phyloP scores from a whole-genome alignment of 768 basidiomycete genomes.

The Russula ochroleuca region DNA sequence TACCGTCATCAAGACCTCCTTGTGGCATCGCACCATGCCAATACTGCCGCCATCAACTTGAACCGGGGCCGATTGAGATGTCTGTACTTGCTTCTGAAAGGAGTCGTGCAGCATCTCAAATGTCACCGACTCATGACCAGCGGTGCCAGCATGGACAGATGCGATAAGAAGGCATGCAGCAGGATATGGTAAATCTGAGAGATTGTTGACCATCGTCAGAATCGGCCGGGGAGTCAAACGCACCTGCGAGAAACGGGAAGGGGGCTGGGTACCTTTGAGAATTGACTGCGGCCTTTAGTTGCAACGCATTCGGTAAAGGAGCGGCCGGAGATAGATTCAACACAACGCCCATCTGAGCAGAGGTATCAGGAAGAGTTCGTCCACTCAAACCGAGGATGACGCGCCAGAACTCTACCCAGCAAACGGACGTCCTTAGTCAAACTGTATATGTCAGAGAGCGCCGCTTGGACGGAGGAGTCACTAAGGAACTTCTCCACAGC shows the following conservation, averaged over 20 bases:
- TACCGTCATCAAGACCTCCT: conserved; percentile 63
- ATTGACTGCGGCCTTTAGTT: conserved; percentile 42
- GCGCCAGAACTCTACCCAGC: conserved; percentile 58
- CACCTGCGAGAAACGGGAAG: conserved; percentile 54
- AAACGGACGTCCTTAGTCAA: conserved; percentile 57
- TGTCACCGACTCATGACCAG: conserved; percentile 76
- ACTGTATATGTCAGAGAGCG: conserved; percentile 56
- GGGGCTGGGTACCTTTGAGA: conserved; percentile 55
- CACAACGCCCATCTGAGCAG: conserved; percentile 42
- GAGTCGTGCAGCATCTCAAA: conserved; percentile 87
- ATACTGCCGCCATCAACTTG: conserved; percentile 65
- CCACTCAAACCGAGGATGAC: conserved; percentile 29
- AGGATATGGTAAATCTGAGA: conserved; percentile 69
- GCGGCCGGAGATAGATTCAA: conserved; percentile 45
- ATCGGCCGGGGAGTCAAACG: conserved; percentile 26
- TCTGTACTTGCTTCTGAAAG: conserved; percentile 70
- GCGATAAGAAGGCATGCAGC: conserved; percentile 80
- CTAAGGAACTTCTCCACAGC: conserved; percentile 55
- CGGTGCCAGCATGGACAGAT: conserved; percentile 67
- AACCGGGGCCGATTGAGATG: conserved; percentile 69
- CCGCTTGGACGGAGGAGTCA: conserved; percentile 43
- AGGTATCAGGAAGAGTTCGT: conserved; percentile 4
- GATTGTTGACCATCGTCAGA: conserved; percentile 10
- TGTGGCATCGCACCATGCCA: conserved; percentile 65
- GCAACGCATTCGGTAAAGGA: conserved; percentile 50